Conservation (phyloP, 768 basidiomycete genomes). For the Fomitopsis serialis region DNA sequence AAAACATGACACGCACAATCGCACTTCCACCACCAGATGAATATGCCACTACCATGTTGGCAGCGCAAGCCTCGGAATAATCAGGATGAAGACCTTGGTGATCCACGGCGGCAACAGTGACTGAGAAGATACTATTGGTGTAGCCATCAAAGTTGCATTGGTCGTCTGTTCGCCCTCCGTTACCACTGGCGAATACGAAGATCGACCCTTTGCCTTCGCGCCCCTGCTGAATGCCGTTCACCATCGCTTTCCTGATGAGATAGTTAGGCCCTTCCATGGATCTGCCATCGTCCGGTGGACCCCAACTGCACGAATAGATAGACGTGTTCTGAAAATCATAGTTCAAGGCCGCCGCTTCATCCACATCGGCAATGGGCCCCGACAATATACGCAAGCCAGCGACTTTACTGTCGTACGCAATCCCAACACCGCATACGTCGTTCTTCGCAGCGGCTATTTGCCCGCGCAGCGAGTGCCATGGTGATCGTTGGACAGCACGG, state of each 20-base stretch:
- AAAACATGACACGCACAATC: constrained; percentile 50
- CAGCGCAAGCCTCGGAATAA: constrained; percentile 96
- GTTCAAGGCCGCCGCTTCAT: constrained; percentile 94
- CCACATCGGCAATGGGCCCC: constrained; percentile 89
- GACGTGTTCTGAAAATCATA: constrained; percentile 89
- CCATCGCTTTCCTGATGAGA: constrained; percentile 87
- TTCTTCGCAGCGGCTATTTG: constrained; percentile 94
- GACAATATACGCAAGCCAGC: constrained; percentile 95
- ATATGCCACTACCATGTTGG: constrained; percentile 94
- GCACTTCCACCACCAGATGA: constrained; percentile 91
- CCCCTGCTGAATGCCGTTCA: constrained; percentile 91
- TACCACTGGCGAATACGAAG: constrained; percentile 96
- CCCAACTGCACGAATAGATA: constrained; percentile 97
- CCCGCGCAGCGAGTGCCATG: constrained; percentile 98
- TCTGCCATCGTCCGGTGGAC: constrained; percentile 90
- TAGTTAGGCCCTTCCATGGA: constrained; percentile 93
- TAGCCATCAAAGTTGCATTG: constrained; percentile 99
- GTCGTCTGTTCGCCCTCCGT: constrained; percentile 86
- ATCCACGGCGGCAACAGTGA: constrained; percentile 95
- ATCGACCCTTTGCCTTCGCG: constrained; percentile 86
- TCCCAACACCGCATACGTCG: constrained; percentile 89
- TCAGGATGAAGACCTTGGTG: constrained; percentile 91
- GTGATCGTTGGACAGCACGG: constrained; percentile 84
- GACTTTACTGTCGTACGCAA: constrained; percentile 87
- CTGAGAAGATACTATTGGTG: constrained; percentile 94